Percentiles rank a stretch among this genome's conserved stretches.
phyloP scores from a whole-genome alignment of 2,329 filamentous ascomycete species.

The Penicillium thymicola region DNA sequence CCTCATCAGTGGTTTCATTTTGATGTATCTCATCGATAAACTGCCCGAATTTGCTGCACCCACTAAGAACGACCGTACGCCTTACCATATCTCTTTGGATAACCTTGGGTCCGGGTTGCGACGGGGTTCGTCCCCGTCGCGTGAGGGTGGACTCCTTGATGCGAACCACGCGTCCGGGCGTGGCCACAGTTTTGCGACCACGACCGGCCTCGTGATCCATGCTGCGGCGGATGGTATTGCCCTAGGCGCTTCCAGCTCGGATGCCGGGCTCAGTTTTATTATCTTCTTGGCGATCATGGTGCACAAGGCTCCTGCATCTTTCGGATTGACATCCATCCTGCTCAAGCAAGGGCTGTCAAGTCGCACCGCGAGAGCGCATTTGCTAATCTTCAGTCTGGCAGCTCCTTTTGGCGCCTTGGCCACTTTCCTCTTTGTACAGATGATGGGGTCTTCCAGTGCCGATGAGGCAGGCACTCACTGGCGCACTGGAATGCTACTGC shows the following conservation, averaged over 20 bases:
- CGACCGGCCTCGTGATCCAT: constrained; percentile 92
- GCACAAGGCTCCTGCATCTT: constrained; percentile 93
- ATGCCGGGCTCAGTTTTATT: constrained; percentile 77
- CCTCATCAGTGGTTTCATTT: constrained; percentile 80
- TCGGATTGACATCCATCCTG: constrained; percentile 85
- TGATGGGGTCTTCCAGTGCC: constrained; percentile 56
- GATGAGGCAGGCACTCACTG: constrained; percentile 65
- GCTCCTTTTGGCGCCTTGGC: constrained; percentile 80
- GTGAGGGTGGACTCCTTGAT: constrained; percentile 38
- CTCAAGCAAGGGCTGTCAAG: constrained; percentile 90
- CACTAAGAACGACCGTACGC: constrained; percentile 62
- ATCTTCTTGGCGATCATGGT: constrained; percentile 97
- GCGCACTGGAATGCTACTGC: constrained; percentile 85
- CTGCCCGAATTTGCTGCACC: constrained; percentile 70
- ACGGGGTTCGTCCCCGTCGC: constrained; percentile 42
- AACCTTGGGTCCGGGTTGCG: constrained; percentile 62
- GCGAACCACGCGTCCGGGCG: constrained; percentile 26
- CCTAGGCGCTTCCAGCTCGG: constrained; percentile 82
- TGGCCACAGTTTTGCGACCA: constrained; percentile 69
- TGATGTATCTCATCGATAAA: constrained; percentile 96
- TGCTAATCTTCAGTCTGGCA: constrained; percentile 87
- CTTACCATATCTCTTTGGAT: constrained; percentile 83
- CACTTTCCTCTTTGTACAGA: constrained; percentile 76
- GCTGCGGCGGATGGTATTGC: constrained; percentile 93
- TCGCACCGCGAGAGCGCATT: constrained; percentile 74